phyloP scores from a whole-genome alignment of 768 basidiomycete species.

The Leccinellum rugosiceps region DNA sequence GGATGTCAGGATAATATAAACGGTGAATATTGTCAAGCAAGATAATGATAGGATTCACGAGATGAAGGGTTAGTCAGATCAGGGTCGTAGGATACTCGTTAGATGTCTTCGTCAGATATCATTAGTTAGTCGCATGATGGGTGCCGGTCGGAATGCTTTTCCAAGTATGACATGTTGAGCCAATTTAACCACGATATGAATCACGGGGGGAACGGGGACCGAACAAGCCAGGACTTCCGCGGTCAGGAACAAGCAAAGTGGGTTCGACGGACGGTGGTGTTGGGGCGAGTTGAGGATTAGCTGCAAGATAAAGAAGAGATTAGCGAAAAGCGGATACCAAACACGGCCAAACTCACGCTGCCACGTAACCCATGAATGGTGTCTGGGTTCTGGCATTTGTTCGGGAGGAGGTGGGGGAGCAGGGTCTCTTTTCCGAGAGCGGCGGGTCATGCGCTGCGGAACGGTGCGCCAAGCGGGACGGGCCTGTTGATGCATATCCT shows the following conservation, averaged over 20 bases:
- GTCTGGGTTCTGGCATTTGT: slow-evolving; percentile 38
- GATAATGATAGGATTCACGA: slow-evolving; percentile 27
- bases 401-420: slow-evolving; percentile 33
- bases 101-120: slow-evolving; percentile 4
- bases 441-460: slow-evolving; percentile 34
- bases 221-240: slow-evolving; percentile 65
- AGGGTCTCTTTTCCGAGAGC: slow-evolving; percentile 43
- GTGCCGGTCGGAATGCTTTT: neutral
- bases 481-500: slow-evolving; percentile 38
- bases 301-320: slow-evolving; percentile 33
- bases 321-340: slow-evolving; percentile 5
- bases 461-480: slow-evolving; percentile 65
- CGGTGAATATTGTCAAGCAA: neutral
- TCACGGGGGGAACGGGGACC: slow-evolving; percentile 68
- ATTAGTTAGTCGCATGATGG: neutral
- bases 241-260: slow-evolving; percentile 57
- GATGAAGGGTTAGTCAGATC: slow-evolving; percentile 5
- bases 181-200: slow-evolving; percentile 25
- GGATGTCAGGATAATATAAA: slow-evolving; percentile 3
- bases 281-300: slow-evolving; percentile 53
- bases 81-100: slow-evolving; percentile 19
- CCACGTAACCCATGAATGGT: slow-evolving; percentile 62
- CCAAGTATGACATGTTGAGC: neutral
- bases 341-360: slow-evolving; percentile 48
- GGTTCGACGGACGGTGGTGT: slow-evolving; percentile 62